A percentile compares a stretch with the other conserved stretches of the same genome.
Conservation (phyloP, 108 stramenopile genomes). For the Fragilariopsis cylindrus region DNA sequence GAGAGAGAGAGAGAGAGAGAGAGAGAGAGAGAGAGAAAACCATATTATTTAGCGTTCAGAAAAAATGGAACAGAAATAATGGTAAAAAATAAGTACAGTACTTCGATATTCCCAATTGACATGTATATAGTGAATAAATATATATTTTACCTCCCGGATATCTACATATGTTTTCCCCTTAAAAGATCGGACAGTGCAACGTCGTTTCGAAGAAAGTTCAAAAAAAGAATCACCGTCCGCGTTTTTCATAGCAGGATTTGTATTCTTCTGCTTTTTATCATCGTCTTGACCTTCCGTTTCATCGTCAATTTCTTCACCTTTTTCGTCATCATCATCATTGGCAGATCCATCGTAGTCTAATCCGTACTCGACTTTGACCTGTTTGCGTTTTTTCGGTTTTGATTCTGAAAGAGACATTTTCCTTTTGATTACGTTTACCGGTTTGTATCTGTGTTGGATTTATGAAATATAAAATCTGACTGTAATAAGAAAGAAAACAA, state of each 20-base stretch:
- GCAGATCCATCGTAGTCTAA: conserved; percentile 15
- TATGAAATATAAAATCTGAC: not conserved
- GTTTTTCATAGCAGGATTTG: conserved; percentile 35
- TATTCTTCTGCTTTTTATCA: not conserved
- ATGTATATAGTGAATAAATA: not conserved
- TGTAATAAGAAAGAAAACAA: too few relatives aligned
- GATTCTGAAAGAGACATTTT: conserved; percentile 29
- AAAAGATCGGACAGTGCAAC: conserved; percentile 67
- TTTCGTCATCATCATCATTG: not conserved
- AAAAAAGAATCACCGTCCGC: conserved; percentile 75
- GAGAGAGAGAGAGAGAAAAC: not conserved
- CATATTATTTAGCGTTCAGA: not conserved
- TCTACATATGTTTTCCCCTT: conserved; percentile 68
- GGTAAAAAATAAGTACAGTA: not conserved
- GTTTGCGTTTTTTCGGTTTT: conserved; percentile 27
- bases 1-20: not conserved
- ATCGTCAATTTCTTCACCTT: not conserved
- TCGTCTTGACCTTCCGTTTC: conserved; percentile 1
- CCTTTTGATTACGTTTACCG: not conserved
- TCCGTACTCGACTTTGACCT: not conserved
- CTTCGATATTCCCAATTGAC: too few relatives aligned
- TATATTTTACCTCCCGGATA: conserved; percentile 68
- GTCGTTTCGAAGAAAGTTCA: conserved; percentile 60
- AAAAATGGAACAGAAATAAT: not conserved
- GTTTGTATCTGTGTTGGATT: not conserved